phyloP scores from a whole-genome alignment of 441 rosid genomes.

The Brassica hybrid region DNA sequence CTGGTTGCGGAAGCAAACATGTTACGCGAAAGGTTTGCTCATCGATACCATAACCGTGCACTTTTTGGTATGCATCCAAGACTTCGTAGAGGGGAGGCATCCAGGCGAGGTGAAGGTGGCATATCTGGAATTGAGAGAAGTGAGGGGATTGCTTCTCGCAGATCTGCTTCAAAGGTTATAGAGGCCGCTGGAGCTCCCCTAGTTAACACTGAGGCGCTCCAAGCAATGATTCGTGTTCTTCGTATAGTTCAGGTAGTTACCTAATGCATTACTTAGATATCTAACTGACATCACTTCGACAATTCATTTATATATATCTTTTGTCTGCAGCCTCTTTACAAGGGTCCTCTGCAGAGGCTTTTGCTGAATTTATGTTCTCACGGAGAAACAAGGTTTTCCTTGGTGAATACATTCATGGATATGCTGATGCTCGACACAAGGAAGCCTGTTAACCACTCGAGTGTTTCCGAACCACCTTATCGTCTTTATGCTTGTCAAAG shows the following conservation, averaged over 20 bases:
- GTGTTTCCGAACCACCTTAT: constrained; percentile 71
- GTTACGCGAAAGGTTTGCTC: constrained; percentile 98
- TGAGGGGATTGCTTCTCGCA: constrained; percentile 70
- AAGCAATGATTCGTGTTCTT: constrained; percentile 88
- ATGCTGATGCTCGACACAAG: constrained; percentile 88
- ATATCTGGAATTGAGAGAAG: constrained; percentile 70
- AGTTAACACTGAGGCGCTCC: constrained; percentile 81
- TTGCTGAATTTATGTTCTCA: constrained; percentile 93
- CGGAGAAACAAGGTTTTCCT: constrained; percentile 77
- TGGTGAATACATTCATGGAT: constrained; percentile 87
- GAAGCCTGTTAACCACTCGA: constrained; percentile 53
- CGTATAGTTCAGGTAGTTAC: constrained; percentile 97
- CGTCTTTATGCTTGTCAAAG: constrained; percentile 96
- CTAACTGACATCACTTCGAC: constrained; percentile 6
- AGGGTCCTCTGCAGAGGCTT: constrained; percentile 96
- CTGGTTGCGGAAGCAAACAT: constrained; percentile 99
- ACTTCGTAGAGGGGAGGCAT: constrained; percentile 93
- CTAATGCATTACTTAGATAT: constrained; percentile 9
- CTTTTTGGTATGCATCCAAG: constrained; percentile 97
- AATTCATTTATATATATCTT: constrained; percentile 25
- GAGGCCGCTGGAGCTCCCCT: constrained; percentile 96
- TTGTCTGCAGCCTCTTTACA: constrained; percentile 82
- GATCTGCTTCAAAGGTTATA: constrained; percentile 73
- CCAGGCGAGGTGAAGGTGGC: constrained; percentile 85
- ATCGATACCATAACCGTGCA: constrained; percentile 84